phyloP scores from a whole-genome alignment of 352 stramenopile species.

The Phytophthora hibernalis region DNA sequence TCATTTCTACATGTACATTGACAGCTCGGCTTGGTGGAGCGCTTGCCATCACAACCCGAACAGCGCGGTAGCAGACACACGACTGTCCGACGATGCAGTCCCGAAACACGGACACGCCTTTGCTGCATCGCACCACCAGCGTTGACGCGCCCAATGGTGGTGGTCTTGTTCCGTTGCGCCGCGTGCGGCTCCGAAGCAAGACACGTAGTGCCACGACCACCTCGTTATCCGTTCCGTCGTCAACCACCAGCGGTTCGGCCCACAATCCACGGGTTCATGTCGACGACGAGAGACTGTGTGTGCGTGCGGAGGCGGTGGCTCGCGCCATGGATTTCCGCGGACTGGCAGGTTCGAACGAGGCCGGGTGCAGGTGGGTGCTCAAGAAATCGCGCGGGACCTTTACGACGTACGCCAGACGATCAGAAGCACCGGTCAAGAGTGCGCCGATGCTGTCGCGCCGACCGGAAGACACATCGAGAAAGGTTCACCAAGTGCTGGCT shows the following conservation, averaged over 20 bases:
- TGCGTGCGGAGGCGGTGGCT: slow-evolving; percentile 29
- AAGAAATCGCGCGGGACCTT: slow-evolving; percentile 31
- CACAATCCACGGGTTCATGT: slow-evolving; percentile 37
- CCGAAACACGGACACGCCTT: slow-evolving; percentile 15
- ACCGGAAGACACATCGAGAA: background rate
- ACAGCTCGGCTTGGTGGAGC: too few relatives aligned
- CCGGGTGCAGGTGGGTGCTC: slow-evolving; percentile 23
- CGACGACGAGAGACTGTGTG: slow-evolving; percentile 36
- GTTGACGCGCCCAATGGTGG: background rate
- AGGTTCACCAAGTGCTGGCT: slow-evolving; percentile 32
- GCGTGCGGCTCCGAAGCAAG: slow-evolving; percentile 26
- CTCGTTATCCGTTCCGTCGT: slow-evolving; percentile 22
- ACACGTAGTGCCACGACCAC: slow-evolving; percentile 12
- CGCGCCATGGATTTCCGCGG: slow-evolving; percentile 35
- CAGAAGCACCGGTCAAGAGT: background rate
- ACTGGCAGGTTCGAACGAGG: slow-evolving; percentile 18
- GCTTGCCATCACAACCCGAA: slow-evolving; percentile 10
- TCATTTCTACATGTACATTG: slow-evolving; percentile 8
- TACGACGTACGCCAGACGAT: slow-evolving; percentile 31
- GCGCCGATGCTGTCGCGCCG: background rate
- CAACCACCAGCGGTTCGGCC: slow-evolving; percentile 4
- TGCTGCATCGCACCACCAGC: slow-evolving; percentile 20
- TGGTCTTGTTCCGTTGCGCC: background rate
- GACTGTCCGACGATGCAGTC: slow-evolving; percentile 14
- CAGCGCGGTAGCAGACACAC: background rate